Evolutionary conservation across 306 rosid species (phyloP), one percentile per base, ranked within the genome.

Genomic region (Amphicarpaea edgeworthii): DNA sequence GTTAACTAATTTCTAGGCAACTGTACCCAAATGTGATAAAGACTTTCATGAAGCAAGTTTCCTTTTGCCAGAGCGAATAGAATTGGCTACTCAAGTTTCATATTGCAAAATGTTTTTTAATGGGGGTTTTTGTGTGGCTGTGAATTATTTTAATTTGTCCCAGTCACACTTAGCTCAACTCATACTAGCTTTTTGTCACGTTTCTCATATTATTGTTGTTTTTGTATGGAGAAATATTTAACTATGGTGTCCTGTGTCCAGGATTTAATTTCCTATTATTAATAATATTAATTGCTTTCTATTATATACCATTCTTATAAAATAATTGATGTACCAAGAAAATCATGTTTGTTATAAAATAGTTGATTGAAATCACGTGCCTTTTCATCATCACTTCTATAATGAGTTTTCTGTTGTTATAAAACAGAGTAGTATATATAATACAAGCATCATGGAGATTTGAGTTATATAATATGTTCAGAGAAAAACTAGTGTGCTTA

Each of bases 1-100:
- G 46, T 40, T 15, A n/a, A n/a, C n/a, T n/a, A n/a, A 9, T 69
- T 24, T 69, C 30, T 3, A 17, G 12, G 30, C 32, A 30, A 28
- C 6, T 16, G 5, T 49, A 5, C 16, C 17, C 30, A 30, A 49
- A 49, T 17, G 24, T 9, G 75, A 70, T 11, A 17, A 49, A 47
- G 46, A 68, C 73, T 68, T 68, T 45, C 4, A 8, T 23, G 42
- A 43, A 43, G 5, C 55, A 43, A 42, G 37, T 65, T 65, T 20
- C 71, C 8, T 68, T 68, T 68, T 24, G 57, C 58, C 57, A 45
- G 8, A 45, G 42, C 58, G 8, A 68, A 45, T 68, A 68, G 42
- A 68, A 68, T 26, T 19, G 41, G 50, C 38, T 12, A 49, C 34
- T 23, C 47, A 17, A 67, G 7, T 43, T 68, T 46, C 16, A 68